Evolutionary conservation across 805 yeast genomes (phyloP), one percentile per base, ranked within the genome.

Genomic region (Kodamaea leandrae): DNA sequence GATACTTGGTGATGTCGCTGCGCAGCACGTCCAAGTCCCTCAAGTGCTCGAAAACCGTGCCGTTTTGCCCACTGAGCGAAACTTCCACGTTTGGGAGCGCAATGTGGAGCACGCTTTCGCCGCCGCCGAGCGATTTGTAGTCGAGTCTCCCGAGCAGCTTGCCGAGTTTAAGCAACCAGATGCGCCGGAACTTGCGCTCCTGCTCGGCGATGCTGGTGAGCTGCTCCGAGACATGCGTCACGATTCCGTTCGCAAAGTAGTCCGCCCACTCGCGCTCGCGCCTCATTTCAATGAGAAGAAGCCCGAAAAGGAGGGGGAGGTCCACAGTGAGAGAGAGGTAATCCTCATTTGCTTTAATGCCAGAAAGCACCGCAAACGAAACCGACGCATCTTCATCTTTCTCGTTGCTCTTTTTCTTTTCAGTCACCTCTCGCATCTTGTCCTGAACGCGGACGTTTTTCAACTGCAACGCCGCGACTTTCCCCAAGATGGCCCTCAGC

Each of bases 281-380:
- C 37, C 82, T 63, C 33, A 65, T 69, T 48, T 85, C 90, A 35
- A 84, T 71, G 2, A 83, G 46, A 58, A 78, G 74, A n/a, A 83
- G 64, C 1, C 93, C 93, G 55, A 84, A 83, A 1, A 84, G 60
- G 9, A 84, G 55, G 0, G 95, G 95, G 19, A 86, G 54, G 55
- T 86, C 93, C 10, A 77, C 68, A 1, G 83, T 77, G 29, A 68
- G 49, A 2, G 73, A 63, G 4, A 68, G 54, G 41, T 61, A 54
- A 44, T 69, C 67, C 48, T 69, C 74, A 16, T 60, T 49, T 7
- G 42, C 44, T 36, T 64, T 66, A 20, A 67, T 59, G 16, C 45
- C 38, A 37, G 48, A 52, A 16, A 64, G 54, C 3, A 53, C 53
- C 20, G 58, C 48, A 39, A 40, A 54, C 2, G 54, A 45, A 16